phyloP scores from a whole-genome alignment of 2,329 filamentous ascomycete genomes.

The Pestalotiopsis sp. region DNA sequence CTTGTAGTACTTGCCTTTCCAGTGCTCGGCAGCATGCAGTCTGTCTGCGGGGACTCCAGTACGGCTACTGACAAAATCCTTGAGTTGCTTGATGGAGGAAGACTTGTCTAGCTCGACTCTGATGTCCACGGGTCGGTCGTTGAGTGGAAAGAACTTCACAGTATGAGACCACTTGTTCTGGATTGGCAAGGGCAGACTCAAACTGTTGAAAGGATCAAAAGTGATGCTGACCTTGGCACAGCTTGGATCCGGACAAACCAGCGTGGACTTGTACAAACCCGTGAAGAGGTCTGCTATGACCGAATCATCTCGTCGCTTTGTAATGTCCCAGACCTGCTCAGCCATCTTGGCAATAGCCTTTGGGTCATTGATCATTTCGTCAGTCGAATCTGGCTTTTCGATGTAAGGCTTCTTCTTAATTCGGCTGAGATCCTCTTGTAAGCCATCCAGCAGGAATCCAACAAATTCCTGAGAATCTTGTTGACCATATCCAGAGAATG shows the following conservation, averaged over 20 bases:
- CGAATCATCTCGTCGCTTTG: conserved; percentile 89
- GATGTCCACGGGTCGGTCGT: conserved; percentile 70
- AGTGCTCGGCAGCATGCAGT: conserved; percentile 82
- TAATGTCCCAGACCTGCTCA: conserved; percentile 87
- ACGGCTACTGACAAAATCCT: conserved; percentile 69
- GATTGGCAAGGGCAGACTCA: conserved; percentile 88
- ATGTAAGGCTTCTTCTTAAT: conserved; percentile 96
- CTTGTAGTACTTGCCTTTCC: conserved; percentile 83
- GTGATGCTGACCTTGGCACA: conserved; percentile 98
- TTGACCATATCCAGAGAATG: conserved; percentile 93
- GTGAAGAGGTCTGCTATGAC: conserved; percentile 95
- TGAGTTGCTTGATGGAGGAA: conserved; percentile 68
- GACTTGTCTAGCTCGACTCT: conserved; percentile 82
- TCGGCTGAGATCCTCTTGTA: conserved; percentile 94
- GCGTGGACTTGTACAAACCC: conserved; percentile 96
- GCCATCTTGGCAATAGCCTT: conserved; percentile 83
- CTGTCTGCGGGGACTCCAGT: conserved; percentile 66
- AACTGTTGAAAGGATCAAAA: conserved; percentile 95
- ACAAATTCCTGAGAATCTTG: conserved; percentile 98
- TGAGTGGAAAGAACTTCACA: conserved; percentile 77
- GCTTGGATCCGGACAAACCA: conserved; percentile 73
- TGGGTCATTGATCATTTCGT: conserved; percentile 87
- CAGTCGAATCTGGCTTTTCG: conserved; percentile 95
- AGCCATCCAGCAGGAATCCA: conserved; percentile 88
- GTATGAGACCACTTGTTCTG: conserved; percentile 79